Evolutionary conservation across 495 filamentous ascomycete species (phyloP).

Genomic region (Staphylotrichum longicolle): DNA sequence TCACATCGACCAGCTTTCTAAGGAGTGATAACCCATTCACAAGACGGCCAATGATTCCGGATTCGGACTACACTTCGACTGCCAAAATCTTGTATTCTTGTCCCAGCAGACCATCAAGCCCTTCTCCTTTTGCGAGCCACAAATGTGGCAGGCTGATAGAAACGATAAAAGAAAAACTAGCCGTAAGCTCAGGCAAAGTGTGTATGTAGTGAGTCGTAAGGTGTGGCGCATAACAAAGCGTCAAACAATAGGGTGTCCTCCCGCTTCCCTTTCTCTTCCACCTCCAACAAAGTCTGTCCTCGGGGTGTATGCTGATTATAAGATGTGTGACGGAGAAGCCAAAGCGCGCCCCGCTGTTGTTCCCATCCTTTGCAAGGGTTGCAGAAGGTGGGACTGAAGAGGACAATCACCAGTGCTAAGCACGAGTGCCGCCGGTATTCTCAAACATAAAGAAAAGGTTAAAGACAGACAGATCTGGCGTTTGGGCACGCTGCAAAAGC

Average conservation of each 20-base stretch:
- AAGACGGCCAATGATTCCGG: no score
- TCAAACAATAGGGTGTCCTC: conserved; percentile 4
- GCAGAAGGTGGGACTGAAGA: no score
- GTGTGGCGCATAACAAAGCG: conserved; percentile 6
- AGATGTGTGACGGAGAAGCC: conserved; percentile 1
- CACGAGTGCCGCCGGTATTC: not conserved
- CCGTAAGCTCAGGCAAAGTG: conserved; percentile 1
- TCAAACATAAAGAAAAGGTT: not conserved
- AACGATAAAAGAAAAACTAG: not conserved
- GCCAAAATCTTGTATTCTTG: not conserved
- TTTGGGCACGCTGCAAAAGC: conserved; percentile 2
- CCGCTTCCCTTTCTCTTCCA: not conserved
- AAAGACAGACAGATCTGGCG: not conserved
- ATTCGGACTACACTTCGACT: no score
- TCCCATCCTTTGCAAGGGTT: not conserved
- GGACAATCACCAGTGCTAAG: no score
- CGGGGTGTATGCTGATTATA: not conserved
- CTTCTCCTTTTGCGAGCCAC: not conserved
- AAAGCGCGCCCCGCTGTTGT: not conserved
- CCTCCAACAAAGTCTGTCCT: not conserved
- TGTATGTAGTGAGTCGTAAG: conserved; percentile 5
- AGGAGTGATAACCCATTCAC: no score
- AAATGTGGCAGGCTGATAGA: not conserved
- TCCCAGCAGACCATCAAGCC: not conserved
- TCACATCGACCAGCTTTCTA: no score